A percentile compares a stretch with the other conserved stretches of the same genome.
These are phyloP conservation scores for Fusarium pseudoanthophilum DNA, from an alignment of 2,329 filamentous ascomycete species.

Conservation along the genomic window DNA sequence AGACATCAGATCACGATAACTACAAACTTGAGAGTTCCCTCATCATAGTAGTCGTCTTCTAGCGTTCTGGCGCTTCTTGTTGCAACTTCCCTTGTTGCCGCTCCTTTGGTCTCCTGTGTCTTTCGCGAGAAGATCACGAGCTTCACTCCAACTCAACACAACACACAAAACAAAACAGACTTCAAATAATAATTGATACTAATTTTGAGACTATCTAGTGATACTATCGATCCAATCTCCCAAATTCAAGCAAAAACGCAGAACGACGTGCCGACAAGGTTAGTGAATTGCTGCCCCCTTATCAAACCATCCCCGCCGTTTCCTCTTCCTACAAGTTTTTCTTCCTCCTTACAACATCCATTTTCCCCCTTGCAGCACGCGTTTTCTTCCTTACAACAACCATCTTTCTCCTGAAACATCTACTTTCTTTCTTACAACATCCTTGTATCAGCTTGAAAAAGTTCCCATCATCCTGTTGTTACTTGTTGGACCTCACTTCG, in stretches of 20 bases:
- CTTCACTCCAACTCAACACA: slow-evolving; percentile 1
- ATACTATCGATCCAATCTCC: neutral
- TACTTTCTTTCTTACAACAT: neutral
- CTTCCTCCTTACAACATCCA: neutral
- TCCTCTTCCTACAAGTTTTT: neutral
- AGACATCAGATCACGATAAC: neutral
- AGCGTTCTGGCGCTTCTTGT: neutral
- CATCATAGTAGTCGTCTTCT: neutral
- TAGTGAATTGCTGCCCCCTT: neutral
- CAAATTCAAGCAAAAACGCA: neutral
- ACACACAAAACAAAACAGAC: neutral
- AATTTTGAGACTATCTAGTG: neutral
- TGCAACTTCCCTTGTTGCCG: neutral
- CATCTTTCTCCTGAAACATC: neutral
- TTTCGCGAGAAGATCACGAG: neutral
- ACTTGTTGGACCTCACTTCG: neutral
- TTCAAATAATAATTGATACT: neutral
- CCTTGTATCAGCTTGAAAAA: neutral
- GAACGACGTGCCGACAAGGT: slow-evolving; percentile 9
- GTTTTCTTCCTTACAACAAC: neutral
- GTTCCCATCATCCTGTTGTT: neutral
- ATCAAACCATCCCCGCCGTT: neutral
- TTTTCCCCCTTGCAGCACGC: neutral
- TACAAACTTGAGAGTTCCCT: fast-evolving
- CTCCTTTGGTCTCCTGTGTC: neutral